Evolutionary conservation across 2,329 filamentous ascomycete species (phyloP).

Genomic region (Pseudogymnoascus sp.): DNA sequence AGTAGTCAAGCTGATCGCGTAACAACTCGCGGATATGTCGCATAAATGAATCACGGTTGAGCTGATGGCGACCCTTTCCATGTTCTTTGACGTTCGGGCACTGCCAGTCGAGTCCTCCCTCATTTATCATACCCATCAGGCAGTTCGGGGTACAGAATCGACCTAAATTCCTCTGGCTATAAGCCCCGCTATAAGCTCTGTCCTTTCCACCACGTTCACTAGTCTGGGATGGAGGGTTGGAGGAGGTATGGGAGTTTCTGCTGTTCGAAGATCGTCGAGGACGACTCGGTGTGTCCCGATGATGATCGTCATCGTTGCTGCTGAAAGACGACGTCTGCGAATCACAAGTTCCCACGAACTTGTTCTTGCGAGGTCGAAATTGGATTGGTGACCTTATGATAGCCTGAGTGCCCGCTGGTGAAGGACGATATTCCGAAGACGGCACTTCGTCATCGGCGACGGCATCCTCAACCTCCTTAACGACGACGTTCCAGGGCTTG

Average conservation of each 20-base stretch:
- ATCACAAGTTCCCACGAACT: neutral
- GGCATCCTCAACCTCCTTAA: constrained; percentile 5
- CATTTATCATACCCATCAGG: neutral
- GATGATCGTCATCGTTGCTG: neutral
- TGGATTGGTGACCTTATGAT: neutral
- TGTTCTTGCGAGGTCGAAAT: neutral
- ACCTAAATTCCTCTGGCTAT: neutral
- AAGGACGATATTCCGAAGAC: constrained; percentile 5
- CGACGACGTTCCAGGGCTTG: neutral
- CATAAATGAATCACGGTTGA: neutral
- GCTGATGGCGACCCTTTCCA: neutral
- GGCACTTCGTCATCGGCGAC: neutral
- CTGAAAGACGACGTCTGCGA: neutral
- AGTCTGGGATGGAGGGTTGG: neutral
- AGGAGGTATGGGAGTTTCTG: neutral
- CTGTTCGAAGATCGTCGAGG: neutral
- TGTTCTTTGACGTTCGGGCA: constrained; percentile 4
- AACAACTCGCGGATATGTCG: constrained; percentile 5
- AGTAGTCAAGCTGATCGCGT: constrained; percentile 4
- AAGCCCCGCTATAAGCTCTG: neutral
- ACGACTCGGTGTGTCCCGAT: neutral
- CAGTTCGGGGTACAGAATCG: constrained; percentile 1
- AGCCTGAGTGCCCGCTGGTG: neutral
- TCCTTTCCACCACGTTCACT: neutral
- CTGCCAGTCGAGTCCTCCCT: neutral